A percentile compares a stretch with the other conserved stretches of the same genome.
Evolutionary conservation across 345 rosid genomes (phyloP).

Genomic region (Brassica napus): Da-Ae NC_063449.1:31577501-31578000

Average conservation of each 20-base stretch:
- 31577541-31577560: neutral
- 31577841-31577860: constrained; percentile 30
- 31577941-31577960: constrained; percentile 47
- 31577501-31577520: constrained; percentile 48
- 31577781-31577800: neutral
- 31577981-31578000: constrained; percentile 54
- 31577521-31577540: neutral
- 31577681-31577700: constrained; percentile 37
- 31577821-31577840: neutral
- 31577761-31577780: constrained; percentile 43
- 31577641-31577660: constrained; percentile 46
- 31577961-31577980: constrained; percentile 37
- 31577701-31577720: constrained; percentile 52
- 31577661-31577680: constrained; percentile 46
- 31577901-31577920: constrained; percentile 36
- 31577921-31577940: constrained; percentile 49
- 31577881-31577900: constrained; percentile 39
- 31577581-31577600: constrained; percentile 28
- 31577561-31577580: neutral
- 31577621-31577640: constrained; percentile 68
- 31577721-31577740: constrained; percentile 52
- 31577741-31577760: constrained; percentile 53
- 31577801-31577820: neutral
- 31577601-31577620: constrained; percentile 62
- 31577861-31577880: constrained; percentile 50